These are phyloP conservation scores for Sporodiniella umbellata DNA, from an alignment of 371 early-diverging fungal genomes.

Conservation along the genomic window DNA sequence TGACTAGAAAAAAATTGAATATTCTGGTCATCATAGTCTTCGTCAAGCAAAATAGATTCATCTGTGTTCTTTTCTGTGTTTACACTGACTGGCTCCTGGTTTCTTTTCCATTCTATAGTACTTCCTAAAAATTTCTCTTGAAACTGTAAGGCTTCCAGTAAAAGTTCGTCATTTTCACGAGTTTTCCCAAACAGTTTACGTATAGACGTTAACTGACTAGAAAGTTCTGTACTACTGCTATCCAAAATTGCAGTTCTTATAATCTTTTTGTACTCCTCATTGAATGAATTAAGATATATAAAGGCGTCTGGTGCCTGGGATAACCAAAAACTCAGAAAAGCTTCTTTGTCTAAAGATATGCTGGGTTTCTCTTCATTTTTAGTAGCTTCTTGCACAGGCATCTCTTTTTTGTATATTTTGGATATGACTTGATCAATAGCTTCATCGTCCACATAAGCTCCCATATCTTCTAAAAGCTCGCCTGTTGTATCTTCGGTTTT, in stretches of 20 bases:
- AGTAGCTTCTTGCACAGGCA: neutral
- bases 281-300: constrained; percentile 32
- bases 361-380: neutral
- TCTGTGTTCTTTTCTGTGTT: neutral
- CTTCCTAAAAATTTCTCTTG: constrained; percentile 36
- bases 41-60: constrained; percentile 2
- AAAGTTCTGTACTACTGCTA: constrained; percentile 25
- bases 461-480: constrained; percentile 26
- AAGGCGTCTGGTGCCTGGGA: constrained; percentile 38
- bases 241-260: constrained; percentile 41
- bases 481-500: neutral
- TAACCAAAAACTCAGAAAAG: constrained; percentile 22
- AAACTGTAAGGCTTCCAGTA: constrained; percentile 39
- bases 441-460: constrained; percentile 53
- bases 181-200: constrained; percentile 47
- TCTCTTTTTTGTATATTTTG: constrained; percentile 36
- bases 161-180: constrained; percentile 36
- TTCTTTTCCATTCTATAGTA: constrained; percentile 24
- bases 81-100: neutral
- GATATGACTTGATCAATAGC: constrained; percentile 53
- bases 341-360: constrained; percentile 6
- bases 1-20: constrained; percentile 11
- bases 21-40: constrained; percentile 15
- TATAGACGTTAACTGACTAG: constrained; percentile 21
- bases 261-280: constrained; percentile 43